Evolutionary conservation across 2,329 filamentous ascomycete genomes (phyloP).

Genomic region (Ceratocystis smalleyi): DNA sequence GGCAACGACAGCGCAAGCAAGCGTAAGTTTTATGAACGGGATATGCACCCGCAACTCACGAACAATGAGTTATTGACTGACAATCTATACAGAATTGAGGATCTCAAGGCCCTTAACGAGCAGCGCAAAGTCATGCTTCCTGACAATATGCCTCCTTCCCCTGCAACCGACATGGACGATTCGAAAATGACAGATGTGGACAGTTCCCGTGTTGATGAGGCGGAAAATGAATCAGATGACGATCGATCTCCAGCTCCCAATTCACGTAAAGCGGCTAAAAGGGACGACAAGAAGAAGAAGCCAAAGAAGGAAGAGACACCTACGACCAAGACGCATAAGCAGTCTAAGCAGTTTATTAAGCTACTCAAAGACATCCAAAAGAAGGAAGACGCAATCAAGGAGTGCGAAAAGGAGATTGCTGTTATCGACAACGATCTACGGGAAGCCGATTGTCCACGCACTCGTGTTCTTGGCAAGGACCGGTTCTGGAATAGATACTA

Average conservation of each 20-base stretch:
- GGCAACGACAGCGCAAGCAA: constrained; percentile 61
- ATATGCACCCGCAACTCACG: not conserved
- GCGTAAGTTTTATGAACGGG: constrained; percentile 32
- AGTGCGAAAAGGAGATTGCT: constrained; percentile 72
- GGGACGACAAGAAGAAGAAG: constrained; percentile 57
- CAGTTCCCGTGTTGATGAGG: constrained; percentile 34
- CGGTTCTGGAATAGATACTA: constrained; percentile 98
- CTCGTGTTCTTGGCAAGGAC: constrained; percentile 78
- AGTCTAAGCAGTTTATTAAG: constrained; percentile 78
- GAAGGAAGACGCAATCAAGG: constrained; percentile 62
- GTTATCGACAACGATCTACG: constrained; percentile 81
- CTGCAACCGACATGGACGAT: constrained; percentile 39
- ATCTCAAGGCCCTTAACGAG: constrained; percentile 54
- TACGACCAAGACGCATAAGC: constrained; percentile 52
- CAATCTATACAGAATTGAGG: constrained; percentile 41
- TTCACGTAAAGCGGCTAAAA: constrained; percentile 13
- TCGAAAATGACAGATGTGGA: constrained; percentile 48
- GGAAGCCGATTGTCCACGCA: constrained; percentile 84
- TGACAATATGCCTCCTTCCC: constrained; percentile 53
- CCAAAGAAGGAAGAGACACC: constrained; percentile 43
- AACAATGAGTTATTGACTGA: constrained; percentile 24
- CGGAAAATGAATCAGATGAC: constrained; percentile 50
- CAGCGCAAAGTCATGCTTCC: constrained; percentile 58
- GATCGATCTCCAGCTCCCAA: constrained; percentile 34
- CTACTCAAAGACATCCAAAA: constrained; percentile 79